Evolutionary conservation across 176 grass and related monocot species (phyloP).

Genomic region (Urochloa ruziziensis): DNA sequence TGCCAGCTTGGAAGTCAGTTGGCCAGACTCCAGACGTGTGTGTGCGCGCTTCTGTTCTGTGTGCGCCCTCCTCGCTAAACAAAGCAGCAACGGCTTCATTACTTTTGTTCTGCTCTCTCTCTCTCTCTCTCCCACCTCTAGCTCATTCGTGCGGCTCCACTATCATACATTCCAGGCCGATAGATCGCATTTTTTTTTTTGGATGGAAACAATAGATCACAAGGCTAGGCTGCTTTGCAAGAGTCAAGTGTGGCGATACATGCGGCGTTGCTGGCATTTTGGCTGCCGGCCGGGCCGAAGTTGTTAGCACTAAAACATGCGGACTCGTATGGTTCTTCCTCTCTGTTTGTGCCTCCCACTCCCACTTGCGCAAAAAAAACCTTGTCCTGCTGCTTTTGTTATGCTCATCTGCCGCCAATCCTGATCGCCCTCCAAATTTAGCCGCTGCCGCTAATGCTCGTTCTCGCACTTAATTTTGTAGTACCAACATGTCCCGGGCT

Average conservation of each 20-base stretch:
- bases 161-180: background rate
- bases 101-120: background rate
- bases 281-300: conserved; percentile 7
- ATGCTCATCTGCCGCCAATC: background rate
- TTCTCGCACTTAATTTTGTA: background rate
- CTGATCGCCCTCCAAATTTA: background rate
- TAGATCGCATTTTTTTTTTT: too few species aligned
- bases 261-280: background rate
- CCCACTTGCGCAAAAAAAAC: background rate
- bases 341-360: background rate
- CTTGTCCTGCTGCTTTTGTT: background rate
- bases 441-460: background rate
- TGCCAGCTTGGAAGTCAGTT: conserved; percentile 43
- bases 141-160: background rate
- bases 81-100: background rate
- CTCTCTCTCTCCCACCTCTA: background rate
- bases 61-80: background rate
- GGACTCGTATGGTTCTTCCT: background rate
- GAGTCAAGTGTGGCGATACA: background rate
- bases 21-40: conserved; percentile 27
- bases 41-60: background rate
- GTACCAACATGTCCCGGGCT: background rate
- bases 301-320: background rate
- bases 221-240: background rate
- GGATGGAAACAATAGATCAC: background rate